phyloP scores from a whole-genome alignment of 495 filamentous ascomycete genomes.

The Neurospora sp. region DNA sequence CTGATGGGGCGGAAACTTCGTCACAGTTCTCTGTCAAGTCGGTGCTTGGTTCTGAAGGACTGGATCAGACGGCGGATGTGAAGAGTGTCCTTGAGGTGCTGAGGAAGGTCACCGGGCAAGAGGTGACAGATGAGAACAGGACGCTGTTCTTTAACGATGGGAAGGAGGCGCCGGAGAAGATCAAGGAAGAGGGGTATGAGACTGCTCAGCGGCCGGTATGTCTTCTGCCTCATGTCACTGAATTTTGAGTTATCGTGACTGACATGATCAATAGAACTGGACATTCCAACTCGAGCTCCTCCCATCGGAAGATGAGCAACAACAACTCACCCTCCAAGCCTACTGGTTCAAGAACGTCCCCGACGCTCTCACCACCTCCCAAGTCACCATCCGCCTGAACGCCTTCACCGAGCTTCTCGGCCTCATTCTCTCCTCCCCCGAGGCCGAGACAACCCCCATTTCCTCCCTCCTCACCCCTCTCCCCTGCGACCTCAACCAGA shows the following conservation, averaged over 20 bases:
- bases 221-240: neutral
- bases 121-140: neutral
- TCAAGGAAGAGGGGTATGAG: neutral
- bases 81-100: neutral
- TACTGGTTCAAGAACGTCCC: slow-evolving; percentile 2
- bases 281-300: slow-evolving; percentile 6
- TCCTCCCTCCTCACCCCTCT: slow-evolving; percentile 7
- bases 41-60: neutral
- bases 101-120: neutral
- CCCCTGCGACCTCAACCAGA: slow-evolving; percentile 18
- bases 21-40: slow-evolving; percentile 2
- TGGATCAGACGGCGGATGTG: neutral
- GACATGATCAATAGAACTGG: slow-evolving; percentile 3
- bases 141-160: slow-evolving; percentile 10
- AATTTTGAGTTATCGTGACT: neutral
- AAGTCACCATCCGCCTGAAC: slow-evolving; percentile 2
- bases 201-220: slow-evolving; percentile 1
- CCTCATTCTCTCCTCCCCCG: no score
- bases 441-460: neutral
- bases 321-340: slow-evolving; percentile 4
- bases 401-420: slow-evolving; percentile 3
- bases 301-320: neutral
- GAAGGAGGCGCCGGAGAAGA: neutral
- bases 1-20: neutral
- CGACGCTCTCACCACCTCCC: slow-evolving; percentile 1